phyloP scores from a whole-genome alignment of 2,329 filamentous ascomycete species.

The Clathrospora elynae region DNA sequence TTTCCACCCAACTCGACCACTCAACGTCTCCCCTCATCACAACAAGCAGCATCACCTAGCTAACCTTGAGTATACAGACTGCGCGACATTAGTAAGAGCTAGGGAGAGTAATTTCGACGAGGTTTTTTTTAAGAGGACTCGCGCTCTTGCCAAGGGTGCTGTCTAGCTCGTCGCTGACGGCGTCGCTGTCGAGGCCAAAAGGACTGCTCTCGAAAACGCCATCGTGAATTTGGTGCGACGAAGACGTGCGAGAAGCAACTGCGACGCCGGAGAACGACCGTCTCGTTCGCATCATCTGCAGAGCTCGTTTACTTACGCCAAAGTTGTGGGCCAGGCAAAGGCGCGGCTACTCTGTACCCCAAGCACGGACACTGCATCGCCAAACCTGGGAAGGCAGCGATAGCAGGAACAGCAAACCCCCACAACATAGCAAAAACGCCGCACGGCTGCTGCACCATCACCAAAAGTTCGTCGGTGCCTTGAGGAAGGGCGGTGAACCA shows the following conservation, averaged over 20 bases:
- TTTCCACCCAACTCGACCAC: conserved; percentile 11
- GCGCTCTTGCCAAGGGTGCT: conserved; percentile 17
- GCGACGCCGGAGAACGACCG: conserved; percentile 5
- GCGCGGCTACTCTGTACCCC: conserved; percentile 26
- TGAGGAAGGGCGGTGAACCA: conserved; percentile 16
- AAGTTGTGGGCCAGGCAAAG: conserved; percentile 12
- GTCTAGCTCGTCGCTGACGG: conserved; percentile 19
- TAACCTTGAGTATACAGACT: conserved; percentile 7
- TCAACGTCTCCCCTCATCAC: conserved; percentile 8
- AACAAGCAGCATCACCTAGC: conserved; percentile 6
- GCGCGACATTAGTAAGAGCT: conserved; percentile 14
- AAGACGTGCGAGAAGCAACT: conserved; percentile 8
- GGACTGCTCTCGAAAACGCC: conserved; percentile 11
- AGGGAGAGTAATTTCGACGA: conserved; percentile 1
- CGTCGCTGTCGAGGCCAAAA: conserved; percentile 18
- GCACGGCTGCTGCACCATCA: conserved; percentile 27
- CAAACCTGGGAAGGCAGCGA: conserved; percentile 34
- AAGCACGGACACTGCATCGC: conserved; percentile 34
- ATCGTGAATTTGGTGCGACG: conserved; percentile 14
- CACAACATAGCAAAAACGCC: conserved; percentile 30
- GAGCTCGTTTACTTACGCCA: conserved; percentile 4
- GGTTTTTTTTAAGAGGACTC: conserved; percentile 3
- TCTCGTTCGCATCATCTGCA: conserved; percentile 3
- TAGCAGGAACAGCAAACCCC: conserved; percentile 25
- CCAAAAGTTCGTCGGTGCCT: conserved; percentile 20